A percentile compares a stretch with the other conserved stretches of the same genome.
phyloP scores from a whole-genome alignment of 495 filamentous ascomycete species.

The Hypomontagnella monticulosa region DNA sequence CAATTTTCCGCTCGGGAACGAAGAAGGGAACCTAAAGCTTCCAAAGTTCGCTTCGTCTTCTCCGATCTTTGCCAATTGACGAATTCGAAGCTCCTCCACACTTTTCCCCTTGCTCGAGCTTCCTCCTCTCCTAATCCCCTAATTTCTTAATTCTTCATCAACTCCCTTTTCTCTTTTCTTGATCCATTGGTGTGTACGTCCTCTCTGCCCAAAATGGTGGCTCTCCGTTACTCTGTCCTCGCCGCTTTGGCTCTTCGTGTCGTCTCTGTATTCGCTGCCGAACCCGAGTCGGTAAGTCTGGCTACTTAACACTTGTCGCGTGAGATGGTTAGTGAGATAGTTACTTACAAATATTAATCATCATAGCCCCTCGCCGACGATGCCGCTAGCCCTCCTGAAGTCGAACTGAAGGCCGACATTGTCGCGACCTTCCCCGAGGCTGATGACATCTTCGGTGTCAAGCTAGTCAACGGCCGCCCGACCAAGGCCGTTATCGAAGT shows the following conservation, averaged over 20 bases:
- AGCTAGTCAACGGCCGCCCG: conserved; percentile 92
- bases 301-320: neutral
- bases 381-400: conserved; percentile 58
- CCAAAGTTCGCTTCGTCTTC: conserved; percentile 11
- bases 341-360: conserved; percentile 24
- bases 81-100: conserved; percentile 15
- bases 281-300: conserved; percentile 64
- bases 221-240: conserved; percentile 74
- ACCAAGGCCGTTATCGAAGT: conserved; percentile 84
- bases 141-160: conserved; percentile 5
- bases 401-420: conserved; percentile 77
- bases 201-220: conserved; percentile 68
- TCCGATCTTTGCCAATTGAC: conserved; percentile 3
- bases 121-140: neutral
- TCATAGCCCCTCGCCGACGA: conserved; percentile 43
- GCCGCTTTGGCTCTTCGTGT: conserved; percentile 76
- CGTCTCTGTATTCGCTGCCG: conserved; percentile 67
- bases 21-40: too few species aligned
- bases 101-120: conserved; percentile 1
- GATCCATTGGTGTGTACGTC: conserved; percentile 12
- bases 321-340: conserved; percentile 1
- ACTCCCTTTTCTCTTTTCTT: conserved; percentile 33
- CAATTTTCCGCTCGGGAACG: too few species aligned
- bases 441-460: conserved; percentile 87
- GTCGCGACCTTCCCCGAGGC: conserved; percentile 83